Evolutionary conservation across 805 yeast species (phyloP).

Genomic region (Candida michaelii): DNA sequence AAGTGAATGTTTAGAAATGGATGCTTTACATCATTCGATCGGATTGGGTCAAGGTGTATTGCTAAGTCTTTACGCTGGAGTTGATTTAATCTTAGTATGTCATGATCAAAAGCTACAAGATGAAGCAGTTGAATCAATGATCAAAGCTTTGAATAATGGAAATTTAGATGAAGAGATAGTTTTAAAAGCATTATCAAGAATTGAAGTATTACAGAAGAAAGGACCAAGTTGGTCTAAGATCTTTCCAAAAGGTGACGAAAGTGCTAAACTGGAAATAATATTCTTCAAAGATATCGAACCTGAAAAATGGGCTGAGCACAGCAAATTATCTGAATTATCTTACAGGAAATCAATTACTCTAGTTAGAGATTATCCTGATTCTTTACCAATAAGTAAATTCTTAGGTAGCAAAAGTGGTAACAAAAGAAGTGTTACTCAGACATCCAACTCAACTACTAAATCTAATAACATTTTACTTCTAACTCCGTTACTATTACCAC

Average conservation of each 20-base stretch:
- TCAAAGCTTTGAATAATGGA: conserved; percentile 39
- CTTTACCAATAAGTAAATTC: conserved; percentile 47
- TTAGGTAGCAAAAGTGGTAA: conserved; percentile 27
- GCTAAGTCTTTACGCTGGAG: conserved; percentile 61
- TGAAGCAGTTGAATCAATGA: conserved; percentile 50
- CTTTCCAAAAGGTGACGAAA: conserved; percentile 35
- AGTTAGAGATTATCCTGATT: conserved; percentile 52
- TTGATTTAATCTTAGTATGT: conserved; percentile 64
- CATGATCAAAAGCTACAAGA: conserved; percentile 53
- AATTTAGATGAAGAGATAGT: conserved; percentile 45
- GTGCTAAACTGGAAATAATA: conserved; percentile 20
- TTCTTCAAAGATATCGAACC: conserved; percentile 29
- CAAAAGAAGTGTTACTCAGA: conserved; percentile 22
- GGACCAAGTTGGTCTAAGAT: conserved; percentile 47
- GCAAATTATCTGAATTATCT: conserved; percentile 42
- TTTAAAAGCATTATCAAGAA: conserved; percentile 39
- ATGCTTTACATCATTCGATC: conserved; percentile 58
- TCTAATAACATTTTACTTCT: conserved; percentile 33
- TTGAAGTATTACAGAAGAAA: conserved; percentile 42
- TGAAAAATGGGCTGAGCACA: conserved; percentile 43
- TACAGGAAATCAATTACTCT: conserved; percentile 54
- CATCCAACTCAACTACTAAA: conserved; percentile 3
- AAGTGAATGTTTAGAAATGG: conserved; percentile 63
- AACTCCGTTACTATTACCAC: conserved; percentile 39
- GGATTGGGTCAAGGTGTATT: conserved; percentile 68